A percentile compares a stretch with the other conserved stretches of the same genome.
Conservation (phyloP, 345 rosid genomes). For the Zanthoxylum bungeanum region DNA sequence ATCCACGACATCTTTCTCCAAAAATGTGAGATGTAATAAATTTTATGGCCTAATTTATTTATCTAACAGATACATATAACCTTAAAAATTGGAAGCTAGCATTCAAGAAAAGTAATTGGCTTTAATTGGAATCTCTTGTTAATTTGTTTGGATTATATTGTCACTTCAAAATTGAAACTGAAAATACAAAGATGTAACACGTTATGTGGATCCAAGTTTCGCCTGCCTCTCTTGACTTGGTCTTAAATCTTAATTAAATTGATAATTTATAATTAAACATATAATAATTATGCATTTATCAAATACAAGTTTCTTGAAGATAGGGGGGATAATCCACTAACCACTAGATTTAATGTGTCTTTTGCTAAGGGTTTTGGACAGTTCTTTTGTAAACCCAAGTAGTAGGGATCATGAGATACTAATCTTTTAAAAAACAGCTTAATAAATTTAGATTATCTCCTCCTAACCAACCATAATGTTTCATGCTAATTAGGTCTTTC, state of each 20-base stretch:
- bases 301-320: no score
- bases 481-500: constrained; percentile 4
- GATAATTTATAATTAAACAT: no score
- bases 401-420: constrained; percentile 25
- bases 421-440: constrained; percentile 15
- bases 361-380: constrained; percentile 8
- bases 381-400: neutral
- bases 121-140: no score
- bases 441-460: constrained; percentile 4
- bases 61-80: neutral
- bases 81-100: neutral
- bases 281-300: no score
- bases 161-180: no score
- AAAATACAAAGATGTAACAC: neutral
- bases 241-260: neutral
- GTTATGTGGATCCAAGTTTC: neutral
- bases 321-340: constrained; percentile 8
- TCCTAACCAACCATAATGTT: constrained; percentile 9
- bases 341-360: neutral
- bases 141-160: no score
- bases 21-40: no score
- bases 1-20: no score
- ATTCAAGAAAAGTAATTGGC: neutral
- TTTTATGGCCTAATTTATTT: neutral
- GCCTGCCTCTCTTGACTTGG: constrained; percentile 26